phyloP scores from a whole-genome alignment of 2,329 filamentous ascomycete species.

The Juglanconis juglandina region DNA sequence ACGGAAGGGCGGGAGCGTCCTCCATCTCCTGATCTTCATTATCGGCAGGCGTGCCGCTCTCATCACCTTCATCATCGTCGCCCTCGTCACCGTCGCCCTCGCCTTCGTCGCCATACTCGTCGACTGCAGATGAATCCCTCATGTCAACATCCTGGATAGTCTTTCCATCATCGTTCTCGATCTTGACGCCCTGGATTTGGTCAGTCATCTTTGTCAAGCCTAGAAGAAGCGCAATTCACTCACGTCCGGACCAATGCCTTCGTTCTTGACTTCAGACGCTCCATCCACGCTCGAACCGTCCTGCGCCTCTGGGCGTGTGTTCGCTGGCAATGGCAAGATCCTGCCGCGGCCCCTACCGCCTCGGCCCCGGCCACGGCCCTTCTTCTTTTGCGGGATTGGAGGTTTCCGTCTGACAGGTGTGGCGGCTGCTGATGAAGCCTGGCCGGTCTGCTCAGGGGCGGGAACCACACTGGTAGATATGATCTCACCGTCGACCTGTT shows the following conservation, averaged over 20 bases:
- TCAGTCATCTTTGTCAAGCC: constrained; percentile 18
- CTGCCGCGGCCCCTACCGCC: constrained; percentile 71
- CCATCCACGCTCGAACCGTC: constrained; percentile 36
- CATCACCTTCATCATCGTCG: constrained; percentile 45
- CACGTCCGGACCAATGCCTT: constrained; percentile 37
- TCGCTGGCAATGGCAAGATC: constrained; percentile 36
- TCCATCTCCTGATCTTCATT: constrained; percentile 25
- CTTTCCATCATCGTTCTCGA: constrained; percentile 42
- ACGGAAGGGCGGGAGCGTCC: constrained; percentile 19
- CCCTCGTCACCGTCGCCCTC: constrained; percentile 47
- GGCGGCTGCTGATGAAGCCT: constrained; percentile 41
- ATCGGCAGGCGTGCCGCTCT: constrained; percentile 32
- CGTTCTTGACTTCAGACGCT: constrained; percentile 36
- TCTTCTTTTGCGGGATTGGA: constrained; percentile 76
- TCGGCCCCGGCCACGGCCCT: constrained; percentile 60
- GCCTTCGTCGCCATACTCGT: constrained; percentile 45
- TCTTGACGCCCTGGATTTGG: constrained; percentile 33
- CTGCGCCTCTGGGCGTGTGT: constrained; percentile 28
- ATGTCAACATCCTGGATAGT: constrained; percentile 49
- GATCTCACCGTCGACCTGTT: constrained; percentile 78
- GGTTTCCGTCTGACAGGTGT: constrained; percentile 58
- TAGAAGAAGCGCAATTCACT: constrained; percentile 20
- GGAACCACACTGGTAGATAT: constrained; percentile 57
- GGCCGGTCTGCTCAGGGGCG: constrained; percentile 54
- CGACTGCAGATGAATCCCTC: constrained; percentile 48